Evolutionary conservation across 2,329 filamentous ascomycete genomes (phyloP), one percentile per base, ranked within the genome.

Genomic region (Hymenoscyphus occultus): DNA sequence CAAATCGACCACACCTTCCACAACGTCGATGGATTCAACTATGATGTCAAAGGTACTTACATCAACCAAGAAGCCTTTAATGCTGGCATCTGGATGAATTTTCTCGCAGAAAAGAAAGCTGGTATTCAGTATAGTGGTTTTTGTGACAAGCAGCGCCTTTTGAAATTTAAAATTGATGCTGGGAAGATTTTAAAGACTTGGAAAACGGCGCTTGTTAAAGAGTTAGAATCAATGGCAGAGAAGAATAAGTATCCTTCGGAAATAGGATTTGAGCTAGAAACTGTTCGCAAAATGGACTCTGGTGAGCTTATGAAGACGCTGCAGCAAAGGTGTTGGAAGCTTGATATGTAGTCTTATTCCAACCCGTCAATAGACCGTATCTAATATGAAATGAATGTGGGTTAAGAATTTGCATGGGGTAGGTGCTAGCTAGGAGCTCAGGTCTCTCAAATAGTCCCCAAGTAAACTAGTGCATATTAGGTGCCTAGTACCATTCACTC

Each of bases 171-270:
- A 32, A 39, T n/a, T 28, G 35, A 59, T 7, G 56, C 32, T 10
- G 56, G 56, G 7, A 35, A 16, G 9, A 39, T 59, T 32, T n/a
- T 13, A 16, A 59, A 59, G 32, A 19, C 16, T 4, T 59, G 56
- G 56, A 59, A 59, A 39, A 12, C 6, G 2, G 31, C 16, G 1
- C 12, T 59, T 39, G 12, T 59, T 39, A 12, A 16, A 59, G 56
- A 59, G n/a, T 39, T 0, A 72, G 72, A 54, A 7, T 12, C 14
- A 32, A 32, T 0, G 73, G 72, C 48, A 5, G 13, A 16, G 5
- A 32, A 56, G 51, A 5, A 32, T 14, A 16, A 56, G 6, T 56
- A n/a, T 6, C 22, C 9, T 12, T 12, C 31, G 3, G 13, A 28
- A 13, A 22, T 12, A 32, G 14, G 4, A 14, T 12, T 56, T 13